A percentile compares a stretch with the other conserved stretches of the same genome.
Conservation (phyloP, 225 moss, liverwort and hornwort species). For the Polytrichum formosum region DNA sequence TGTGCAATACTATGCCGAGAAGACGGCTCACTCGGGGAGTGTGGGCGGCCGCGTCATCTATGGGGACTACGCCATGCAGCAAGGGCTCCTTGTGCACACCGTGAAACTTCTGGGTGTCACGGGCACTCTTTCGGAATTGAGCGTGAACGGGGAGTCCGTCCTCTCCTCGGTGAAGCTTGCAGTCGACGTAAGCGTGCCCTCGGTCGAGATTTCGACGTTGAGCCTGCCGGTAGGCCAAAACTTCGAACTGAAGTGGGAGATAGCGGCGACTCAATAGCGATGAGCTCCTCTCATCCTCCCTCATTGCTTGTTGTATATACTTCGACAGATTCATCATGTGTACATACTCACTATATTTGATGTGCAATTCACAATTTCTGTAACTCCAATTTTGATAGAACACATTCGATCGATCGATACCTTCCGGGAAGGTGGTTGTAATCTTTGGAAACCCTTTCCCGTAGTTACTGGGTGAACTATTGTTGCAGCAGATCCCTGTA, state of each 20-base stretch:
- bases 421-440: no score
- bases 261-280: no score
- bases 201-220: slow-evolving; percentile 28
- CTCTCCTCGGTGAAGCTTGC: slow-evolving; percentile 20
- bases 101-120: slow-evolving; percentile 42
- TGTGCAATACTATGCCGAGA: slow-evolving; percentile 35
- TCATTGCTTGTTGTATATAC: no score
- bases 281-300: no score
- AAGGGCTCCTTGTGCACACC: slow-evolving; percentile 26
- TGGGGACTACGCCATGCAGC: slow-evolving; percentile 39
- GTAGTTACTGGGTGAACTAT: no score
- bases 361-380: no score
- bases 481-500: no score
- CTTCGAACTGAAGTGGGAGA: slow-evolving; percentile 51
- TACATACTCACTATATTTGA: no score
- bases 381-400: no score
- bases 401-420: no score
- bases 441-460: no score
- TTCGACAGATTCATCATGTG: no score
- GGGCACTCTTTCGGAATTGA: slow-evolving; percentile 16
- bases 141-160: slow-evolving; percentile 16
- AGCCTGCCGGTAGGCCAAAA: slow-evolving; percentile 35
- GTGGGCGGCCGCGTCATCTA: slow-evolving; percentile 31
- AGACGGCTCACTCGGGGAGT: slow-evolving; percentile 9
- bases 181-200: slow-evolving; percentile 13